phyloP scores from a whole-genome alignment of 1,139 yeast genomes.

The Lodderomyces jiufengensis region DNA sequence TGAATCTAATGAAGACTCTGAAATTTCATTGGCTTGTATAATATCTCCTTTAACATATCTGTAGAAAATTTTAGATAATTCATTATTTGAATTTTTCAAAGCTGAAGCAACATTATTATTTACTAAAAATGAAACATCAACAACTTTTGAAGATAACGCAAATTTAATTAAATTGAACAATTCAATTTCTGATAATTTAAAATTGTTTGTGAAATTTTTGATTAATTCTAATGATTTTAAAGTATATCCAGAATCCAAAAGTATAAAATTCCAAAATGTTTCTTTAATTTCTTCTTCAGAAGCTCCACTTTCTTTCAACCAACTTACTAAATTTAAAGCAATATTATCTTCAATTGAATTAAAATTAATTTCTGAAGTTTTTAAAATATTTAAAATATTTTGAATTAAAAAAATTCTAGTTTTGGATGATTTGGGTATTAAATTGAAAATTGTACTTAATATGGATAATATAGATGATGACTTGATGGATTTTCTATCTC shows the following conservation, averaged over 20 bases:
- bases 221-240: slow-evolving; percentile 34
- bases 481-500: slow-evolving; percentile 47
- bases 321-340: slow-evolving; percentile 34
- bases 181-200: slow-evolving; percentile 24
- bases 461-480: slow-evolving; percentile 42
- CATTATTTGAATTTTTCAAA: slow-evolving; percentile 20
- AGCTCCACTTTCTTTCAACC: slow-evolving; percentile 35
- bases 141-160: slow-evolving; percentile 38
- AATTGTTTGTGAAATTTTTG: slow-evolving; percentile 31
- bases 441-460: slow-evolving; percentile 44
- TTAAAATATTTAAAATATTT: slow-evolving; percentile 31
- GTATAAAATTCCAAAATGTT: slow-evolving; percentile 40
- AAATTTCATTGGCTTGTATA: slow-evolving; percentile 11
- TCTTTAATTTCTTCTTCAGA: slow-evolving; percentile 25
- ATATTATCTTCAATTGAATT: slow-evolving; percentile 33
- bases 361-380: slow-evolving; percentile 32
- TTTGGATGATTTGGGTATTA: slow-evolving; percentile 33
- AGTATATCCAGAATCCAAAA: slow-evolving; percentile 31
- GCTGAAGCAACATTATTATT: slow-evolving; percentile 39
- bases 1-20: slow-evolving; percentile 17
- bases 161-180: slow-evolving; percentile 34
- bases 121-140: slow-evolving; percentile 44
- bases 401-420: slow-evolving; percentile 32
- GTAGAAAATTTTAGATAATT: slow-evolving; percentile 28
- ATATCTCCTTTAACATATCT: slow-evolving; percentile 38